Evolutionary conservation across 805 yeast species (phyloP).

Genomic region (Candida rishiriensis): DNA sequence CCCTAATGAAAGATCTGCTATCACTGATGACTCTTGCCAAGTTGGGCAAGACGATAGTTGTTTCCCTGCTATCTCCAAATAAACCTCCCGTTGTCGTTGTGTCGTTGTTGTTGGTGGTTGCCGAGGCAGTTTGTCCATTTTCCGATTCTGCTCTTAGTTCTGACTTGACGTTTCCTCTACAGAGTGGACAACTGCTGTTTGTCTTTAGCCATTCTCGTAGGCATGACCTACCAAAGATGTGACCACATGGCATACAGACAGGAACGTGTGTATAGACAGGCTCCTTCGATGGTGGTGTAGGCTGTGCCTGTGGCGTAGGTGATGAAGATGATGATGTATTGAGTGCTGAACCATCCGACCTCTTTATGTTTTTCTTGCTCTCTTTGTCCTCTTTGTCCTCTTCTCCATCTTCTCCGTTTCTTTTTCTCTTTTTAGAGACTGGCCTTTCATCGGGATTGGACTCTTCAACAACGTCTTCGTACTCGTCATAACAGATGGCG

Average conservation of each 20-base stretch:
- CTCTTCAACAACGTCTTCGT: conserved; percentile 24
- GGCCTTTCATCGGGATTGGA: conserved; percentile 7
- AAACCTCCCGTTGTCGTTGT: too few relatives aligned
- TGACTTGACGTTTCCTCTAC: conserved; percentile 55
- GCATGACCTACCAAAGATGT: conserved; percentile 83
- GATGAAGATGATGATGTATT: conserved; percentile 12
- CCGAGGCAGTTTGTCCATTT: conserved; percentile 4
- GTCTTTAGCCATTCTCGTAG: conserved; percentile 75
- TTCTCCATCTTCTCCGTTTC: conserved; percentile 6
- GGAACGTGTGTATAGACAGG: conserved; percentile 52
- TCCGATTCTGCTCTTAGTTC: conserved; percentile 3
- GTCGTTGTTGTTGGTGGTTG: conserved; percentile 2
- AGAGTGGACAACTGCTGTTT: conserved; percentile 79
- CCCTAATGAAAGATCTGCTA: conserved; percentile 27
- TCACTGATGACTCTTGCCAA: conserved; percentile 31
- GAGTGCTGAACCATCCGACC: conserved; percentile 15
- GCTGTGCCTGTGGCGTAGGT: conserved; percentile 14
- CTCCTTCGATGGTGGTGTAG: conserved; percentile 18
- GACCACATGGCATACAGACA: conserved; percentile 77
- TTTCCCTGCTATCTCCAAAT: conserved; percentile 9
- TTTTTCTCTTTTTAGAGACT: conserved; percentile 14
- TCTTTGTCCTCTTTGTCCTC: conserved; percentile 7
- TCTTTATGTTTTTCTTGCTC: conserved; percentile 7
- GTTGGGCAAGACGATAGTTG: conserved; percentile 33
- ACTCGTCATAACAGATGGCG: conserved; percentile 62